Conservation (phyloP, 768 basidiomycete genomes). For the Clathrus columnatus region DNA sequence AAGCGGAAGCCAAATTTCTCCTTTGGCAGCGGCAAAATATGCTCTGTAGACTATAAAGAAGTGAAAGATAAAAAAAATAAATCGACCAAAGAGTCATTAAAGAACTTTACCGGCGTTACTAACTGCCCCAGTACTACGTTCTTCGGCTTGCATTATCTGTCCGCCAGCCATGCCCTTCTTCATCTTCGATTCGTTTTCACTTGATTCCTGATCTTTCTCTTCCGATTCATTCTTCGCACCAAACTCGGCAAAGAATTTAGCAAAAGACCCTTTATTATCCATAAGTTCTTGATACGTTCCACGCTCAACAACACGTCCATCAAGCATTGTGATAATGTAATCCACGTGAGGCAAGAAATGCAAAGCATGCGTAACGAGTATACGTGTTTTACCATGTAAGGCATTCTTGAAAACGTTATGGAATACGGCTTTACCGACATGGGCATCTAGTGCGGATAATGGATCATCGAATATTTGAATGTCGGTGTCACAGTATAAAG, state of each 20-base stretch:
- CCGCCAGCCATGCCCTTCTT: constrained; percentile 36
- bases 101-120: constrained; percentile 21
- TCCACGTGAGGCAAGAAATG: constrained; percentile 86
- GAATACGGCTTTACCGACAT: constrained; percentile 84
- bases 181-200: constrained; percentile 28
- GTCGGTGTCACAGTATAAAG: constrained; percentile 79
- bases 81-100: not conserved
- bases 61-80: constrained; percentile 11
- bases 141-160: constrained; percentile 74
- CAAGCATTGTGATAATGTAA: constrained; percentile 70
- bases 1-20: constrained; percentile 53
- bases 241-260: constrained; percentile 68
- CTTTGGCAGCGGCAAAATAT: constrained; percentile 66
- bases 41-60: constrained; percentile 26
- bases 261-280: constrained; percentile 53
- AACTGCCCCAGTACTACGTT: constrained; percentile 71
- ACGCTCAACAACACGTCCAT: constrained; percentile 70
- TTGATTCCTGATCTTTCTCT: constrained; percentile 26
- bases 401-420: constrained; percentile 68
- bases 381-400: constrained; percentile 60
- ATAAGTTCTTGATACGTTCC: constrained; percentile 75
- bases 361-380: constrained; percentile 87
- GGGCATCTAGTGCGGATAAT: constrained; percentile 85
- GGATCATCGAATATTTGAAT: constrained; percentile 89
- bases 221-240: constrained; percentile 56